phyloP scores from a whole-genome alignment of 495 filamentous ascomycete genomes.

The Xylaria palmicola region DNA sequence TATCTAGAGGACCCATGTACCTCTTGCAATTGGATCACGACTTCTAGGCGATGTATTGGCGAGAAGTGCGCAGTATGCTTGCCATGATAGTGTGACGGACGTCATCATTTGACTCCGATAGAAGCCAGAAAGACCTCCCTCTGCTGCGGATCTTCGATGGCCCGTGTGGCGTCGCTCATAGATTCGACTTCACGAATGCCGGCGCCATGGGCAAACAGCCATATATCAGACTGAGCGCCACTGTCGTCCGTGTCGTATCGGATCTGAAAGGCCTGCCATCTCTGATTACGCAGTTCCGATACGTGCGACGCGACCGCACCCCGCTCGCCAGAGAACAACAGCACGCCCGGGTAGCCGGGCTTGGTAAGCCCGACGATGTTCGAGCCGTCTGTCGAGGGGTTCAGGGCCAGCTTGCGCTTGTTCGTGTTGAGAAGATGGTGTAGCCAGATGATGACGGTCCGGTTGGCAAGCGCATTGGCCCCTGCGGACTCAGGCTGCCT shows the following conservation, averaged over 20 bases:
- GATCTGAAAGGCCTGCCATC: constrained; percentile 19
- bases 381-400: background rate
- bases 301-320: constrained; percentile 10
- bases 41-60: no score
- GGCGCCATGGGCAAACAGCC: constrained; percentile 13
- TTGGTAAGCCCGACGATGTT: constrained; percentile 12
- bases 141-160: constrained; percentile 4
- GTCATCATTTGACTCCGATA: constrained; percentile 17
- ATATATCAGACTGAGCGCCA: background rate
- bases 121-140: constrained; percentile 7
- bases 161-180: constrained; percentile 12
- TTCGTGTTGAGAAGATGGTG: constrained; percentile 20
- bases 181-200: constrained; percentile 13
- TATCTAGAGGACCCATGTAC: no score
- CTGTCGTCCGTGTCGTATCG: constrained; percentile 15
- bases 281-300: constrained; percentile 12
- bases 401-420: constrained; percentile 18
- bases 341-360: constrained; percentile 15
- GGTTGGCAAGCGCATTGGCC: background rate
- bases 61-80: no score
- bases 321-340: constrained; percentile 15
- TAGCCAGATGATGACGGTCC: constrained; percentile 17
- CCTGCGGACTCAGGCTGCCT: background rate
- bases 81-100: no score
- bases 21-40: no score